A percentile compares a stretch with the other conserved stretches of the same genome.
These are phyloP conservation scores for Irpex lacteus DNA, from an alignment of 1,284 basidiomycete genomes.

Conservation along the genomic window DNA sequence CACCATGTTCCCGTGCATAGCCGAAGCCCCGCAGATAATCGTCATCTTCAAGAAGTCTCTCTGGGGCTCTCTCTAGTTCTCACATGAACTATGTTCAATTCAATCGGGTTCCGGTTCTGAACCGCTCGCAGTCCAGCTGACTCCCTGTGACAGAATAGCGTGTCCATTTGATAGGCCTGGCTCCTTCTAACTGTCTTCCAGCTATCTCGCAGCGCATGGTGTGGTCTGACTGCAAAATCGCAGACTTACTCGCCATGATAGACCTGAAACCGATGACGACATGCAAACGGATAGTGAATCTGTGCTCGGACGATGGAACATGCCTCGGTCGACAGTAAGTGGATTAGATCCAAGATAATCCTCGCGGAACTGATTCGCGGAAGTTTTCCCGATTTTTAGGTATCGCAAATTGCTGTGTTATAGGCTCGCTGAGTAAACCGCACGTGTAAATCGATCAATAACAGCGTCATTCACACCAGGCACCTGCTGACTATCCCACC, in stretches of 20 bases:
- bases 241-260: background rate
- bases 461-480: slow-evolving; percentile 9
- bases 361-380: slow-evolving; percentile 16
- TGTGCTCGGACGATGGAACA: background rate
- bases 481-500: slow-evolving; percentile 15
- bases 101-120: slow-evolving; percentile 3
- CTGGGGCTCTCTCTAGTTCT: background rate
- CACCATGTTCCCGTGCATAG: background rate
- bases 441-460: slow-evolving; percentile 13
- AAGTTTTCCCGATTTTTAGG: slow-evolving; percentile 2
- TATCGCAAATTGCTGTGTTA: background rate
- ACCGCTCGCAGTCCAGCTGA: slow-evolving; percentile 8
- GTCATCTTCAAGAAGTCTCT: background rate
- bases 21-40: background rate
- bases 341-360: background rate
- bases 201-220: background rate
- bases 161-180: slow-evolving; percentile 5
- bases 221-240: background rate
- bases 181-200: background rate
- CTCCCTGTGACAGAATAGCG: slow-evolving; percentile 6
- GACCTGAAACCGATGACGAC: background rate
- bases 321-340: background rate
- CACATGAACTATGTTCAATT: background rate
- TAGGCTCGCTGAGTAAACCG: slow-evolving; percentile 11
- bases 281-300: background rate